A percentile compares a stretch with the other conserved stretches of the same genome.
These are phyloP conservation scores for Larix kaempferi DNA, from an alignment of 75 land plant genomes.

Conservation along the genomic window DNA sequence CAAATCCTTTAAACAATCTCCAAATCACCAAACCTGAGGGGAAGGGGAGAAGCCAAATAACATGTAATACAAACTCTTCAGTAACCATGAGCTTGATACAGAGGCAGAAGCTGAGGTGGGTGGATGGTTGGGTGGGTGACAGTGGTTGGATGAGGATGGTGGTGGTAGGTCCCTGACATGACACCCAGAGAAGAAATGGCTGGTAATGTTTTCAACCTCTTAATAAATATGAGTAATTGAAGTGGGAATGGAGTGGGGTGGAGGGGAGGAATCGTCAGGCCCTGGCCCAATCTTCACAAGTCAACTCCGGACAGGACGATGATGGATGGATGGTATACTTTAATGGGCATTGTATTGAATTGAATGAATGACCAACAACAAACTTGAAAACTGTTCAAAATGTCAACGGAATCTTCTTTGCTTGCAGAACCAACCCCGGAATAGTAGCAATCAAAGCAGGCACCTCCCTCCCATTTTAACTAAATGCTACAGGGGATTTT, in stretches of 20 bases:
- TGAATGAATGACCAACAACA: no score
- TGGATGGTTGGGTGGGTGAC: background rate
- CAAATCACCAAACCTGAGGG: background rate
- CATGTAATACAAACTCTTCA: background rate
- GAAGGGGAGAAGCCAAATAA: background rate
- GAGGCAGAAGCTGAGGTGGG: background rate
- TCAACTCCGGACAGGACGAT: background rate
- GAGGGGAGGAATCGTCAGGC: background rate
- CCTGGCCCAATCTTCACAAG: background rate
- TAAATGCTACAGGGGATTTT: background rate
- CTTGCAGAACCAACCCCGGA: background rate
- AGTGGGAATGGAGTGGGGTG: background rate
- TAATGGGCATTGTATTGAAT: no score
- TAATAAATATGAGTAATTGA: background rate
- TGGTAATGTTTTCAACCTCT: background rate
- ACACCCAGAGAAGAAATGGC: slow-evolving; percentile 5
- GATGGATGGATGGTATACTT: background rate
- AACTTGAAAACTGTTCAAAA: background rate
- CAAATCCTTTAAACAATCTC: background rate
- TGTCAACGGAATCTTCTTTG: slow-evolving; percentile 14
- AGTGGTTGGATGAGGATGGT: background rate
- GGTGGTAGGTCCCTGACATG: slow-evolving; percentile 7
- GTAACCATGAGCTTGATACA: background rate
- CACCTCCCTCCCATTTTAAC: background rate
- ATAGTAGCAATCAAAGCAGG: background rate